A percentile compares a stretch with the other conserved stretches of the same genome.
Evolutionary conservation across 2,329 filamentous ascomycete species (phyloP).

Genomic region (Aspergillus chevalieri): DNA sequence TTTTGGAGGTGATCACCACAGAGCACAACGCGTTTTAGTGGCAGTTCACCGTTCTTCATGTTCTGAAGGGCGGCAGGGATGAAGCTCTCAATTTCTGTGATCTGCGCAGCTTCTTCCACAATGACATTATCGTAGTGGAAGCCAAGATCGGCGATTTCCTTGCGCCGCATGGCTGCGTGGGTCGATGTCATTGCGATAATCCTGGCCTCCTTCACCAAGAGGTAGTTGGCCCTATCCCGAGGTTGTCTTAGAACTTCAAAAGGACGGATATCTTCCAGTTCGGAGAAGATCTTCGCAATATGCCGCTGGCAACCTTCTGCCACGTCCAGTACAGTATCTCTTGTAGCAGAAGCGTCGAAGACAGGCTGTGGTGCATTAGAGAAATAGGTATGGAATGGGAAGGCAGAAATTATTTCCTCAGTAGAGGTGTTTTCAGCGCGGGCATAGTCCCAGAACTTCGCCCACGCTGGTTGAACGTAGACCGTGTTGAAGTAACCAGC

Average conservation of each 20-base stretch:
- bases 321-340: conserved; percentile 65
- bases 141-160: conserved; percentile 83
- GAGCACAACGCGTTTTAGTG: conserved; percentile 79
- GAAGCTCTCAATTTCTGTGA: conserved; percentile 96
- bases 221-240: conserved; percentile 90
- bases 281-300: conserved; percentile 81
- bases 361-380: conserved; percentile 78
- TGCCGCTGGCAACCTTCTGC: conserved; percentile 82
- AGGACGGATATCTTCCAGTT: conserved; percentile 85
- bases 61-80: conserved; percentile 91
- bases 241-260: conserved; percentile 89
- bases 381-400: conserved; percentile 88
- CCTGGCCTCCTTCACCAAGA: conserved; percentile 90
- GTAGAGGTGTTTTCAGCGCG: conserved; percentile 51
- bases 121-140: conserved; percentile 97
- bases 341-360: conserved; percentile 62
- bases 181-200: conserved; percentile 99
- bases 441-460: conserved; percentile 66
- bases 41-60: conserved; percentile 63
- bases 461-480: conserved; percentile 84
- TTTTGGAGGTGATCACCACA: conserved; percentile 97
- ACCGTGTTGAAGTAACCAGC: conserved; percentile 94
- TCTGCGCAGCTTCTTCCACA: conserved; percentile 97
- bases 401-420: conserved; percentile 62
- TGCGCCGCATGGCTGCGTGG: conserved; percentile 87